Percentiles rank a stretch among this genome's conserved stretches.
Conservation (phyloP, 441 rosid species). For the Syzygium syzygioides region DNA sequence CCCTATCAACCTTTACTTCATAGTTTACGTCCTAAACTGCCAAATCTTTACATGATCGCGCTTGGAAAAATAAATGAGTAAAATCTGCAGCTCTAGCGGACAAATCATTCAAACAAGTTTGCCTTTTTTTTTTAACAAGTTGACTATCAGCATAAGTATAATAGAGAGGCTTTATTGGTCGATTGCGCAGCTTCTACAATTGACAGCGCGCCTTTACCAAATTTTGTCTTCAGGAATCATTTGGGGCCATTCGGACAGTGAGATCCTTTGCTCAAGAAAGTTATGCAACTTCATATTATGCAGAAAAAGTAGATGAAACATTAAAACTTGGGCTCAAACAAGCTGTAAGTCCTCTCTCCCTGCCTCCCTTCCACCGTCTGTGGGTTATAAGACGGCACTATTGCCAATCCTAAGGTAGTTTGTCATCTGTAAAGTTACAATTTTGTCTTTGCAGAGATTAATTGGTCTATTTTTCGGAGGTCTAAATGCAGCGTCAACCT, state of each 20-base stretch:
- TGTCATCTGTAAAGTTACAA: not conserved
- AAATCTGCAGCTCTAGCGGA: not conserved
- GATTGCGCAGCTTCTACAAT: not conserved
- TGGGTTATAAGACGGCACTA: not conserved
- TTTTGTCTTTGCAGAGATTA: conserved; percentile 45
- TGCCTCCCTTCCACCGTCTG: not conserved
- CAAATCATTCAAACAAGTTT: not conserved
- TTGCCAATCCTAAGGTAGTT: not conserved
- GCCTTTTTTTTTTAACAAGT: not conserved
- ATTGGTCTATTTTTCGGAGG: conserved; percentile 83
- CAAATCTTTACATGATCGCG: not conserved
- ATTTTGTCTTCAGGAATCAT: conserved; percentile 55
- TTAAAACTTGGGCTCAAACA: conserved; percentile 79
- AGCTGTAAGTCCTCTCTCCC: conserved; percentile 48
- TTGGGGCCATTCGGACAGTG: conserved; percentile 93
- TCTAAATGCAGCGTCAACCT: conserved; percentile 78
- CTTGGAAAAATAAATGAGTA: not conserved
- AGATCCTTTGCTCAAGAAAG: conserved; percentile 92
- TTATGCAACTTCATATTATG: conserved; percentile 60
- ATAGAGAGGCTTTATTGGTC: not conserved
- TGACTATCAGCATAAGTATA: not conserved
- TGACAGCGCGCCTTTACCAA: not conserved
- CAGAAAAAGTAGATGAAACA: conserved; percentile 85
- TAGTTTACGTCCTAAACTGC: not conserved
- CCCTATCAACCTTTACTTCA: not conserved